Base-by-base conservation (phyloP, 2,329 filamentous ascomycete species). In the Claviceps sp. region DNA sequence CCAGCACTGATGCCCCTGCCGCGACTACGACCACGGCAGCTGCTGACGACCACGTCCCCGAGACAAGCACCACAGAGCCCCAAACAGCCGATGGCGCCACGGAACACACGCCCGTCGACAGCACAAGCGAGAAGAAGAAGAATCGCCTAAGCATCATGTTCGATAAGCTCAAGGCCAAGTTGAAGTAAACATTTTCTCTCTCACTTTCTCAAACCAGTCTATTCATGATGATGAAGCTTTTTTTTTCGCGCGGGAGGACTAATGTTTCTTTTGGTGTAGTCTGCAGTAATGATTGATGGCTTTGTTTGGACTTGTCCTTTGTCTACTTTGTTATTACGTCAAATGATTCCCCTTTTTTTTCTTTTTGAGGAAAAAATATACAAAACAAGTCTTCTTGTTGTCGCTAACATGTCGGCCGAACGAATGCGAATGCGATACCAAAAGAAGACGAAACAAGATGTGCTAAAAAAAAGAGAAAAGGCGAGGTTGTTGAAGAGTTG, bases 111-210 rank as follows among this genome's bases (percentile, higher is more conserved):
- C 48, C 62, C 20, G 53, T 54, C 11, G 58, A 55, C 16, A 56
- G 65, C 51, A 67, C 71, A 16, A 74, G 79, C 50, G 81, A 79
- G 70, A 85, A 84, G 73, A 84, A 82, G 74, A 82, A 81, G 72
- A 73, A 78, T 66, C 74, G 82, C 51, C 60, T 83, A 54, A 85
- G 81, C 66, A 69, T 74, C 50, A 76, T 85, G 60, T 78, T 86
- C 62, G 71, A 67, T 67, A 79, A 77, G 70, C 61, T 79, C 60
- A 75, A 75, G 67, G 63, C 68, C 58, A 79, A 69, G 66, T 57
- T 70, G 52, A 62, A 65, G 47, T 62, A 66, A 38, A 37, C n/a
- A 18, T 4, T 18, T 50, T 22, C 40, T 45, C 3, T 8, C 22
- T 9, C 30, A 34, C 30, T 34, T 11, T 34, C 30, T 34, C 30